Conservation (phyloP, 441 rosid genomes). For the Aquilaria agallochum region DNA sequence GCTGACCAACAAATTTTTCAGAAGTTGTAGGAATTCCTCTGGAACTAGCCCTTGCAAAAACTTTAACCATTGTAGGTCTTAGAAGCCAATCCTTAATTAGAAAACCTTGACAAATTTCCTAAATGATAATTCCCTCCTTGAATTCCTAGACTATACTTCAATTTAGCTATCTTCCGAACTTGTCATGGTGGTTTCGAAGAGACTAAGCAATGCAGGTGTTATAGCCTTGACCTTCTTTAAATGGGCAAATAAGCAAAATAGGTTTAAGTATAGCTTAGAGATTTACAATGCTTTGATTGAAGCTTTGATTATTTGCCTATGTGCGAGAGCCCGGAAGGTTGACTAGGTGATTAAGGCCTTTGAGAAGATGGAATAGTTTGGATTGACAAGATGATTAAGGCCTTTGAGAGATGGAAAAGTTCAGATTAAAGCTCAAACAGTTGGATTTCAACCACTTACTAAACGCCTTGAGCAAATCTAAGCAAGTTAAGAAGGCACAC, state of each 20-base stretch:
- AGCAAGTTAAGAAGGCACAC: conserved; percentile 64
- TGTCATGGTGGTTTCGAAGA: conserved; percentile 53
- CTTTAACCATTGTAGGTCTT: conserved; percentile 80
- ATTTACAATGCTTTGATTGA: conserved; percentile 74
- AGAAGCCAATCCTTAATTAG: conserved; percentile 59
- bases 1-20: conserved; percentile 27
- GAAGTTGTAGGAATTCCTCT: conserved; percentile 29
- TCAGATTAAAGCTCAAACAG: conserved; percentile 50
- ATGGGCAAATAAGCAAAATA: conserved; percentile 74
- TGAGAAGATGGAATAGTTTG: too few relatives aligned
- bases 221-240: conserved; percentile 64
- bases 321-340: conserved; percentile 63
- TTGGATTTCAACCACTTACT: conserved; percentile 64
- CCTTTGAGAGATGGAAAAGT: conserved; percentile 72
- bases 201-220: conserved; percentile 71
- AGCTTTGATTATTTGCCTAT: conserved; percentile 64
- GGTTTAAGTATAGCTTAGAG: conserved; percentile 45
- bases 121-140: conserved; percentile 60
- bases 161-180: conserved; percentile 43
- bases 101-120: conserved; percentile 74
- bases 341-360: conserved; percentile 31
- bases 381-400: conserved; percentile 21
- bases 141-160: conserved; percentile 41
- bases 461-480: conserved; percentile 60
- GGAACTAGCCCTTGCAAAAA: conserved; percentile 62